Evolutionary conservation across 257 asterid species (phyloP).

Genomic region (Craterostigma plantagineum): DNA sequence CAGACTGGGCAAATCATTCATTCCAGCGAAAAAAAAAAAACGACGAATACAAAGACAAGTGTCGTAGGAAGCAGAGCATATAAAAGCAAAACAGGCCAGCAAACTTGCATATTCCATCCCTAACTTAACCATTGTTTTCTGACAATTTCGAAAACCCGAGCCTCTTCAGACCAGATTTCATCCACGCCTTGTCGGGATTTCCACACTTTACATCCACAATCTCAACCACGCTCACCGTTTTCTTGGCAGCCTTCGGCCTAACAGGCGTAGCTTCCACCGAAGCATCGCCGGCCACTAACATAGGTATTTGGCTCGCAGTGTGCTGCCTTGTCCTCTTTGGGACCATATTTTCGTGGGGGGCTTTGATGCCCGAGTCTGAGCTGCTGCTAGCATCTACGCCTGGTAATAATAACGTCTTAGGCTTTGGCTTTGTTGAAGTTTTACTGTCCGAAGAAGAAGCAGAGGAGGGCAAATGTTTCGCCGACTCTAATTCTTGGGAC

Average conservation of each 20-base stretch:
- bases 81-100: no score
- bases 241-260: conserved; percentile 31
- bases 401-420: no score
- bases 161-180: conserved; percentile 47
- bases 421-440: conserved; percentile 22
- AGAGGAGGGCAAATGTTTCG: conserved; percentile 10
- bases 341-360: no score
- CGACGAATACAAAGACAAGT: no score
- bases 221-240: conserved; percentile 41
- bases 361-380: no score
- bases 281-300: conserved; percentile 27
- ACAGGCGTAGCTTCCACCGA: conserved; percentile 43
- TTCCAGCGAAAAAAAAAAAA: no score
- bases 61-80: no score
- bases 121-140: conserved; percentile 10
- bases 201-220: conserved; percentile 70
- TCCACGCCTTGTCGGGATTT: conserved; percentile 32
- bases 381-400: no score
- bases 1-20: no score
- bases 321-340: conserved; percentile 23
- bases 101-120: no score
- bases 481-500: conserved; percentile 40
- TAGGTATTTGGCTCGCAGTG: conserved; percentile 35
- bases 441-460: conserved; percentile 7
- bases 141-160: conserved; percentile 55